Conservation (phyloP, 768 basidiomycete genomes). For the Lentinula sp. region DNA sequence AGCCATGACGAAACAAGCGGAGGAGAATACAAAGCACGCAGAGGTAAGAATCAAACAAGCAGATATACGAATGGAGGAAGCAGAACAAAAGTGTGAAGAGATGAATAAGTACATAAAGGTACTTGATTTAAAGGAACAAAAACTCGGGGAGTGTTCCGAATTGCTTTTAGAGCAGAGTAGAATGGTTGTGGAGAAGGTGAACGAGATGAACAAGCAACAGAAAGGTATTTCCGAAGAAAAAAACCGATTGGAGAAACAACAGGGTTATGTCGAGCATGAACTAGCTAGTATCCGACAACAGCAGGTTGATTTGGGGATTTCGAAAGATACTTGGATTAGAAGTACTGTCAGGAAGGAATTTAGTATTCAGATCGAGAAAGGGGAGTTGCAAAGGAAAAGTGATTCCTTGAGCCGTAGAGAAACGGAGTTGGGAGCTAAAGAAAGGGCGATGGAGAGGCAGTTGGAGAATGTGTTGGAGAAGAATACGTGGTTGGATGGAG, state of each 20-base stretch:
- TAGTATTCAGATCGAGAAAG: neutral
- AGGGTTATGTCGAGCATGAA: neutral
- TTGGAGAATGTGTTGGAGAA: neutral
- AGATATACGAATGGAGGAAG: neutral
- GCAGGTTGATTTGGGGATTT: too few species aligned
- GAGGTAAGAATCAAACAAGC: neutral
- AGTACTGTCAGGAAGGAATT: neutral
- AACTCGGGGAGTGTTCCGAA: neutral
- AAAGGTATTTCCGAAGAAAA: neutral
- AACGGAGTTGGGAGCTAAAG: too few species aligned
- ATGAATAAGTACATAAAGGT: too few species aligned
- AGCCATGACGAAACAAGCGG: neutral
- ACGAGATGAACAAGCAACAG: neutral
- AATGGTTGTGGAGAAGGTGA: neutral
- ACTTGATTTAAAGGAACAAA: too few species aligned
- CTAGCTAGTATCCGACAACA: neutral
- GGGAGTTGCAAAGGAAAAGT: too few species aligned
- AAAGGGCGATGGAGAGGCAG: too few species aligned
- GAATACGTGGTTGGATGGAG: neutral
- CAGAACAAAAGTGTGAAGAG: neutral
- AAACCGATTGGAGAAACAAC: neutral
- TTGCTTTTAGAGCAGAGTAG: neutral
- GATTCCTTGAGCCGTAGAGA: too few species aligned
- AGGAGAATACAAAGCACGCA: neutral
- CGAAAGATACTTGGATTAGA: neutral